Evolutionary conservation across 1,284 basidiomycete species (phyloP), one percentile per base, ranked within the genome.

Genomic region (Tilletia caries): DNA sequence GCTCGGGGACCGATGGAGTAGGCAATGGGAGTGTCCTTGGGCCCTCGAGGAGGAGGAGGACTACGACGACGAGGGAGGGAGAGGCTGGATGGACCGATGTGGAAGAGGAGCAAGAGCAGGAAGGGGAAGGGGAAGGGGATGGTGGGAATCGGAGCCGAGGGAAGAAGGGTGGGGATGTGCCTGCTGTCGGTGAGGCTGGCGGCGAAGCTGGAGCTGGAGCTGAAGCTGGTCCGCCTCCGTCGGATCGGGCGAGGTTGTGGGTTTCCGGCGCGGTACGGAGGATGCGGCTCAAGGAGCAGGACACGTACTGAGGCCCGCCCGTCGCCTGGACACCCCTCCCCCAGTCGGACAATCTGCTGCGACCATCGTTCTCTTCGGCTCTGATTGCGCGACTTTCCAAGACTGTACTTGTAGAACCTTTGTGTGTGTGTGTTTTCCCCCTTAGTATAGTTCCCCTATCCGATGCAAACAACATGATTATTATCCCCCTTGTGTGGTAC

Each of bases 271-370:
- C 58, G 58, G 58, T 62, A 4, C 27, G 32, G 29, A 13, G 58
- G 32, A 62, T 62, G 58, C 27, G 58, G 32, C 32, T 62, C 4
- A 62, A 62, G 32, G 58, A 62, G 58, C 32, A 29, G 15, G 58
- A 62, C n/a, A 62, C 58, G 6, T 62, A 54, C 52, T 54, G 37
- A 41, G 15, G 37, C n/a, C n/a, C n/a, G n/a, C n/a, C n/a, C n/a
- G n/a, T n/a, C n/a, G n/a, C n/a, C n/a, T n/a, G n/a, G n/a, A n/a
- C n/a, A n/a, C n/a, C n/a, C n/a, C n/a, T n/a, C n/a, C n/a, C n/a
- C n/a, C n/a, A n/a, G n/a, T n/a, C n/a, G n/a, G n/a, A n/a, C n/a
- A n/a, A n/a, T n/a, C n/a, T n/a, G n/a, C n/a, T n/a, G n/a, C n/a
- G n/a, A n/a, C n/a, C n/a, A n/a, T n/a, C n/a, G n/a, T n/a, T n/a